phyloP scores from a whole-genome alignment of 2,329 filamentous ascomycete species.

The Neonectria faginata region DNA sequence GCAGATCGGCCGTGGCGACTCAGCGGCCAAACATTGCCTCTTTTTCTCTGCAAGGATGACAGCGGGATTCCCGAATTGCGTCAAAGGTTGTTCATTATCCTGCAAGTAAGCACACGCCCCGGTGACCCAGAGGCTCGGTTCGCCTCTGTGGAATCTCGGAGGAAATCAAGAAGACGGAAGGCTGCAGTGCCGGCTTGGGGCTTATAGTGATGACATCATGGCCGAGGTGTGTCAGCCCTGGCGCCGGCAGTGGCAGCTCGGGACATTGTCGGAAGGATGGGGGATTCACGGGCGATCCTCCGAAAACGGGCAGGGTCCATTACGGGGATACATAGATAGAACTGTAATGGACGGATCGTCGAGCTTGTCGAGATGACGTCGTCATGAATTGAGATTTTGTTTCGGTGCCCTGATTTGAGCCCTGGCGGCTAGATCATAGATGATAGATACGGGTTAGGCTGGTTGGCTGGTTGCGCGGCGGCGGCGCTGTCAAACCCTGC shows the following conservation, averaged over 20 bases:
- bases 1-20: background rate
- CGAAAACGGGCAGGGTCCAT: background rate
- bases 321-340: too few relatives aligned
- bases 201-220: slow-evolving; percentile 4
- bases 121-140: background rate
- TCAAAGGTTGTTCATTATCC: background rate
- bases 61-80: background rate
- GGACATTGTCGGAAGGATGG: background rate
- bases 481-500: background rate
- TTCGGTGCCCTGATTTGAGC: background rate
- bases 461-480: too few relatives aligned
- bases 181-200: background rate
- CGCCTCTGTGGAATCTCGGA: slow-evolving; percentile 9
- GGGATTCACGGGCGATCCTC: background rate
- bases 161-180: background rate
- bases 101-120: slow-evolving; percentile 6
- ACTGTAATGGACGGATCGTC: too few relatives aligned
- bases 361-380: background rate
- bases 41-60: background rate
- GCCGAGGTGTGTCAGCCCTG: background rate
- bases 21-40: background rate
- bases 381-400: background rate
- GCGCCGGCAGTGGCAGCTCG: slow-evolving; percentile 5
- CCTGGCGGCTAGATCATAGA: background rate
- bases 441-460: too few relatives aligned